These are phyloP conservation scores for Thelephora terrestris DNA, from an alignment of 1,284 basidiomycete species.

Conservation along the genomic window DNA sequence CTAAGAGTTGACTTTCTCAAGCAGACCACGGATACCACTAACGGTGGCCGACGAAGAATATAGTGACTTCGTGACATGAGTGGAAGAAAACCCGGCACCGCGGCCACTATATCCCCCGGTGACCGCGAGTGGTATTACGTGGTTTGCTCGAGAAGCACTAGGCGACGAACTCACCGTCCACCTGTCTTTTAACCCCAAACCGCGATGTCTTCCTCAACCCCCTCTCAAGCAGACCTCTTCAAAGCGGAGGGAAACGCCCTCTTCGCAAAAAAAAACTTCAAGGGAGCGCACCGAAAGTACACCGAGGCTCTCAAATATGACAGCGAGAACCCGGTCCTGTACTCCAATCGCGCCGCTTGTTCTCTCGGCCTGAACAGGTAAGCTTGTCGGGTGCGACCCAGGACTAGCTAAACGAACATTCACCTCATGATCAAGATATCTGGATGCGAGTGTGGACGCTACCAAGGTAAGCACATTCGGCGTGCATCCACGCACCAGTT, in stretches of 20 bases:
- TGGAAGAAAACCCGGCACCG: too few relatives aligned
- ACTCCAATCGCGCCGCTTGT: conserved; percentile 29
- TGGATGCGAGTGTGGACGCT: conserved; percentile 10
- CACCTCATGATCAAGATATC: conserved; percentile 5
- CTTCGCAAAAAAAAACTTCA: conserved; percentile 23
- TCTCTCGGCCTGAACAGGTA: conserved; percentile 14
- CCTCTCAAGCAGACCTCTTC: conserved; percentile 13
- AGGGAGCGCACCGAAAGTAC: conserved; percentile 24
- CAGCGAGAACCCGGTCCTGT: conserved; percentile 24
- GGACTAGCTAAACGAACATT: background rate
- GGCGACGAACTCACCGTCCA: too few relatives aligned
- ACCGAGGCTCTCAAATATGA: conserved; percentile 23
- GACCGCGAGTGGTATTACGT: too few relatives aligned
- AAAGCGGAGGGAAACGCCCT: conserved; percentile 29
- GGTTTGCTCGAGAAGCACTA: too few relatives aligned
- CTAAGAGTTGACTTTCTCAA: too few relatives aligned
- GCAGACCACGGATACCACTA: too few relatives aligned
- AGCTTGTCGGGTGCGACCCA: conserved; percentile 1
- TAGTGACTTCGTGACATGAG: too few relatives aligned
- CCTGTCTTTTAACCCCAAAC: too few relatives aligned
- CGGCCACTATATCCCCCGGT: too few relatives aligned
- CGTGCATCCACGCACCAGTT: background rate
- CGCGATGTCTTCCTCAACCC: too few relatives aligned
- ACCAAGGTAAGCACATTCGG: conserved; percentile 5
- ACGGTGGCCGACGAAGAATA: too few relatives aligned